Conservation (phyloP, 305 asterid species). For the Coffea humblotiana region DNA sequence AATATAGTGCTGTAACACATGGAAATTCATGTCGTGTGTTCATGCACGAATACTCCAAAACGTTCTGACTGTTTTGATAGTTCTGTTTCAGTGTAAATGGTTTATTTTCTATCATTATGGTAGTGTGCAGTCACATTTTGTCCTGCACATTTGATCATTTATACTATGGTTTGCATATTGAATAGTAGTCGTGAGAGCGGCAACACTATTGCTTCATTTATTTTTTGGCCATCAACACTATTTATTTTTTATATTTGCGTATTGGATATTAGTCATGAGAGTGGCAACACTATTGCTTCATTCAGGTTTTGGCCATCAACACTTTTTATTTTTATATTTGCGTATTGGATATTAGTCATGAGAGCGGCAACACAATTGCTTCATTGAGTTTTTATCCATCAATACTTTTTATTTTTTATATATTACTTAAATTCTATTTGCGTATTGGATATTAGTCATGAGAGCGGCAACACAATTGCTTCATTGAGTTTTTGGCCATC, state of each 20-base stretch:
- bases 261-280: too few relatives aligned
- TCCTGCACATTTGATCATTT: neutral
- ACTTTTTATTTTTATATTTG: neutral
- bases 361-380: too few relatives aligned
- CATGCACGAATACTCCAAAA: neutral
- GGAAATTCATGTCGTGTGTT: neutral
- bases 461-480: too few relatives aligned
- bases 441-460: too few relatives aligned
- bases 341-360: too few relatives aligned
- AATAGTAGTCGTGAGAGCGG: neutral
- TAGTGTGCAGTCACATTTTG: neutral
- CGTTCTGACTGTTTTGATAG: too few relatives aligned
- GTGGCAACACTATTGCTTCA: too few relatives aligned
- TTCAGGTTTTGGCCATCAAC: neutral
- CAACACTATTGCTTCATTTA: neutral
- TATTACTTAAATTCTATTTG: too few relatives aligned
- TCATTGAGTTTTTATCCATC: too few relatives aligned
- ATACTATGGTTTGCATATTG: neutral
- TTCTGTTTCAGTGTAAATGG: neutral
- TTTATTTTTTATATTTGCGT: neutral
- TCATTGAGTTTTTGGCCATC: too few relatives aligned
- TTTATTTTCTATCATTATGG: neutral
- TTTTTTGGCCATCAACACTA: neutral
- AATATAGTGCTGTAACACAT: neutral
- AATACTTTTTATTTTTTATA: too few relatives aligned